Percentiles rank a stretch among this genome's conserved stretches.
Evolutionary conservation across 148 eudicot species (phyloP).

Genomic region (Camellia lanceoleosa): DNA sequence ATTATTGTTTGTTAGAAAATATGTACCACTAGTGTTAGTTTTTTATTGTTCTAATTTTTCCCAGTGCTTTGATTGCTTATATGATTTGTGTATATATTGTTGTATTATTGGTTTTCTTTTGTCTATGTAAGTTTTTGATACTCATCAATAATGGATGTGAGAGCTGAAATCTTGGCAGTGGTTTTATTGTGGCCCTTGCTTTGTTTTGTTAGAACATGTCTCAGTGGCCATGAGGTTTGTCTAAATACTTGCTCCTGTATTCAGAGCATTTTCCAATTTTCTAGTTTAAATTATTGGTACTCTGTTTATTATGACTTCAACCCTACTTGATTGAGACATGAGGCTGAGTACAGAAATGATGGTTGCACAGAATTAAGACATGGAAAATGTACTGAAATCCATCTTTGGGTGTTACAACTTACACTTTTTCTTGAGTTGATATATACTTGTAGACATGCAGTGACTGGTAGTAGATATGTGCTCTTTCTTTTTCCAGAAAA

Average conservation of each 20-base stretch:
- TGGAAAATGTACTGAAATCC: too few species aligned
- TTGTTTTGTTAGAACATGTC: not conserved
- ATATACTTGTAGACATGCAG: too few species aligned
- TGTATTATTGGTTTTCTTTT: constrained; percentile 15
- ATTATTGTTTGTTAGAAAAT: not conserved
- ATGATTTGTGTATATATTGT: constrained; percentile 16
- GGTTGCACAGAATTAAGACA: too few species aligned
- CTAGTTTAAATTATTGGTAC: not conserved
- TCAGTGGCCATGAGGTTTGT: too few species aligned
- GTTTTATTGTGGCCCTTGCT: constrained; percentile 8
- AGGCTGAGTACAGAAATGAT: too few species aligned
- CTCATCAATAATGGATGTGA: constrained; percentile 11
- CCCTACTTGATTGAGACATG: not conserved
- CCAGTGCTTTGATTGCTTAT: constrained; percentile 1
- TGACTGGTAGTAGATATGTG: too few species aligned
- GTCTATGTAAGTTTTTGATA: constrained; percentile 9
- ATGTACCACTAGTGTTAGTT: constrained; percentile 10
- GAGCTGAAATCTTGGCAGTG: constrained; percentile 1
- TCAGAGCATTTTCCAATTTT: not conserved
- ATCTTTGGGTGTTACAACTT: too few species aligned
- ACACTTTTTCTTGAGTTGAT: too few species aligned
- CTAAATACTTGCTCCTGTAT: not conserved
- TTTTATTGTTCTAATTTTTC: not conserved
- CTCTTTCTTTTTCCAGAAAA: too few species aligned
- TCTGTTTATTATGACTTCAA: not conserved